phyloP scores from a whole-genome alignment of 768 basidiomycete species.

The Psilocybe tampanensis region DNA sequence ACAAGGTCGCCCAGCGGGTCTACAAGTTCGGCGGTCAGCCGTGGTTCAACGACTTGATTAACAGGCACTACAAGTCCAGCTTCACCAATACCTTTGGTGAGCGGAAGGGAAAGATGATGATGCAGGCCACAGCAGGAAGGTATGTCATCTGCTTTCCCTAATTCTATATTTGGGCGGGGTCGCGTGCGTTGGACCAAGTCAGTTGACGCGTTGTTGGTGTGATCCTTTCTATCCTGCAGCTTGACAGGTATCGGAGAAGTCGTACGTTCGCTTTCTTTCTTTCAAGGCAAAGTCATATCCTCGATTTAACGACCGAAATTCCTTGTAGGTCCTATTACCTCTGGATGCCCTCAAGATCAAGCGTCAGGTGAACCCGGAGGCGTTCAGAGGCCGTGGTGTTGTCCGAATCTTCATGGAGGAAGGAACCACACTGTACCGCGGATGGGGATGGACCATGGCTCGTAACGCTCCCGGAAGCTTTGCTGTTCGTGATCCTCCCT shows the following conservation, averaged over 20 bases:
- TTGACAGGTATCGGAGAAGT: conserved; percentile 93
- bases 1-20: conserved; percentile 91
- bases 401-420: conserved; percentile 91
- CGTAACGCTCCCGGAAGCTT: conserved; percentile 96
- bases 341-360: conserved; percentile 98
- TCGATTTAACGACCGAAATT: no score
- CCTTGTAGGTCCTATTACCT: conserved; percentile 94
- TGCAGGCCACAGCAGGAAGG: conserved; percentile 95
- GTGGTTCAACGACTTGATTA: conserved; percentile 93
- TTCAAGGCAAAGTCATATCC: no score
- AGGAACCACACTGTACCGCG: conserved; percentile 89
- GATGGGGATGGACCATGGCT: conserved; percentile 99
- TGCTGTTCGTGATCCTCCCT: conserved; percentile 59
- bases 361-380: conserved; percentile 97
- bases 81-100: conserved; percentile 91
- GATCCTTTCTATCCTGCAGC: no score
- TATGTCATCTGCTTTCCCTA: conserved; percentile 27
- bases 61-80: conserved; percentile 74
- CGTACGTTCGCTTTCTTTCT: conserved; percentile 48
- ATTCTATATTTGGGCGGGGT: background rate
- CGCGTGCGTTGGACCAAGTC: background rate
- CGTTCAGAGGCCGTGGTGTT: conserved; percentile 92
- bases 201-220: conserved; percentile 8
- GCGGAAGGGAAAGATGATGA: conserved; percentile 93
- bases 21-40: conserved; percentile 99